A percentile compares a stretch with the other conserved stretches of the same genome.
phyloP scores from a whole-genome alignment of 208 protist genomes.

The Acanthamoeba lenticulata region DNA sequence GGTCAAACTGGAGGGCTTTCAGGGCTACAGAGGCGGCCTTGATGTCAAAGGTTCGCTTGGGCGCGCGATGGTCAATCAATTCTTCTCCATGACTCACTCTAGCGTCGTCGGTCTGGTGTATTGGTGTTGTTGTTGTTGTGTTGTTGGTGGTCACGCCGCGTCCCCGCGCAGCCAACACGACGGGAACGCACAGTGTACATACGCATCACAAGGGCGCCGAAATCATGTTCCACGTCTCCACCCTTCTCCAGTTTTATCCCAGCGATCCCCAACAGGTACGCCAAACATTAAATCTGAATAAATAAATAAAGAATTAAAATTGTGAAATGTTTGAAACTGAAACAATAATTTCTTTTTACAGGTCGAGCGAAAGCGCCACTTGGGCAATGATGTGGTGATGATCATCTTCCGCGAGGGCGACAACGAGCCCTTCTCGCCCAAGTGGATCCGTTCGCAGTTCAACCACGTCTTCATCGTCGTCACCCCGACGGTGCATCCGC shows the following conservation, averaged over 20 bases:
- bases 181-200: conserved; percentile 60
- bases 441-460: conserved; percentile 38
- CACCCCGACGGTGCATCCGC: background rate
- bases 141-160: background rate
- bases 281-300: background rate
- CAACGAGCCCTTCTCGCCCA: conserved; percentile 50
- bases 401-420: conserved; percentile 78
- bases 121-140: background rate
- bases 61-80: background rate
- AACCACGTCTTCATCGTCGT: conserved; percentile 49
- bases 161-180: conserved; percentile 68
- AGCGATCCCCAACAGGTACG: conserved; percentile 62
- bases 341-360: no score
- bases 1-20: background rate
- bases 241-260: conserved; percentile 74
- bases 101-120: background rate
- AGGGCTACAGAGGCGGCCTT: conserved; percentile 65
- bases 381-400: conserved; percentile 79
- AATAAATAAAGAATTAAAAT: background rate
- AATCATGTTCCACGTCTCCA: conserved; percentile 82
- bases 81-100: background rate
- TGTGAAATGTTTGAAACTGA: no score
- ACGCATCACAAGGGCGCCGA: conserved; percentile 57
- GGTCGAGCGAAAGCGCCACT: conserved; percentile 78
- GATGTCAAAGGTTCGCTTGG: conserved; percentile 51